Percentiles rank a stretch among this genome's conserved stretches.
These are phyloP conservation scores for Sideroxylon spinosum DNA, from an alignment of 179 eudicot genomes.

Conservation along the genomic window DNA sequence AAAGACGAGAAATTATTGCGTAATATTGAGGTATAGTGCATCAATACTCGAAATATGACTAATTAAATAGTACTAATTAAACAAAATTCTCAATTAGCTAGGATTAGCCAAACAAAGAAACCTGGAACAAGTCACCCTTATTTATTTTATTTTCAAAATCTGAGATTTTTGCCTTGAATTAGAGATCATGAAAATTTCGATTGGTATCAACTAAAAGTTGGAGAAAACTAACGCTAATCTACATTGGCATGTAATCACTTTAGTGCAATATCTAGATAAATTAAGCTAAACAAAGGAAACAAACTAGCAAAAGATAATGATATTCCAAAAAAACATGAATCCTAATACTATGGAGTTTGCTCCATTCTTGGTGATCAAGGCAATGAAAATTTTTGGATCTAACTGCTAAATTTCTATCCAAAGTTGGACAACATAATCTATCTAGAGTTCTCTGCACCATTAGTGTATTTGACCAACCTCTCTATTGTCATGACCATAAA, in stretches of 20 bases:
- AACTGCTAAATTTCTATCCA: not conserved
- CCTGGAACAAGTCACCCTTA: no score
- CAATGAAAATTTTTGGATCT: not conserved
- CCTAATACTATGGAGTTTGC: conserved; percentile 12
- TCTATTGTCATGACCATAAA: no score
- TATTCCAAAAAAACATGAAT: not conserved
- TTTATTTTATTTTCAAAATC: no score
- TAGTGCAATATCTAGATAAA: not conserved
- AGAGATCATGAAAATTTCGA: no score
- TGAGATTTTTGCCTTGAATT: no score
- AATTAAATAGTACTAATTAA: no score
- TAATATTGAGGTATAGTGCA: no score
- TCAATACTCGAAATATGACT: no score
- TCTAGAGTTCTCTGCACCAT: not conserved
- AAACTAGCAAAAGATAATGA: not conserved
- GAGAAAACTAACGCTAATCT: not conserved
- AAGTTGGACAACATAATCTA: not conserved
- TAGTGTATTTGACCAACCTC: not conserved
- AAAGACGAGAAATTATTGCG: no score
- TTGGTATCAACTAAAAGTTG: conserved; percentile 17
- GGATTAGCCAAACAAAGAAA: no score
- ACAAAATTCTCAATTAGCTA: no score
- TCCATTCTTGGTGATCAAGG: not conserved
- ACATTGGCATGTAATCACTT: not conserved
- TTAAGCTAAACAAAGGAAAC: not conserved